Base-by-base conservation (phyloP, 2,329 filamentous ascomycete species). In the Lachnum nothofagi region DNA sequence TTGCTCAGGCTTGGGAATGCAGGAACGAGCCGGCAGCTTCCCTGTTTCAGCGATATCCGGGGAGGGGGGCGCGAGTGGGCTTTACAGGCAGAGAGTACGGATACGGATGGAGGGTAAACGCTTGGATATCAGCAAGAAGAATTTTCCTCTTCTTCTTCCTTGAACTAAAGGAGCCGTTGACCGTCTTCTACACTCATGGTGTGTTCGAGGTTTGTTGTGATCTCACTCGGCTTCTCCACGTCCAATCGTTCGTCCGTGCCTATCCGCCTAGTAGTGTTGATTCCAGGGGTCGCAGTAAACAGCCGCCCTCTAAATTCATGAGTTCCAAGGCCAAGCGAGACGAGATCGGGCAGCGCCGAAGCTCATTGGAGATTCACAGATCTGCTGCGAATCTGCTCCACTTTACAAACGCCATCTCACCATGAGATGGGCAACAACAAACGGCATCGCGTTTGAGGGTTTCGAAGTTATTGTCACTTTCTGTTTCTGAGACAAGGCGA, bases 41-140 rank as follows among this genome's bases (percentile, higher is more conserved):
- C 35, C 34, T 49, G 60, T 60, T 62, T 63, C 57, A 61, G 34
- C n/a, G 52, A 42, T 60, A 58, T 60, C 56, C 48, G 56, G 60
- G 62, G 62, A 59, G 58, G 52, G 58, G 51, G 44, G 53, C 54
- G 52, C 52, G 50, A 60, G 48, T 57, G 56, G 56, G 27, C 12
- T 24, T 20, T 20, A 29, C n/a, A n/a, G 35, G 22, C 34, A 48
- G 49, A 41, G 17, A 44, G 44, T 27, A 10, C 33, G 33, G 17
- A 43, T 35, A 27, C 34, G 46, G 44, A 35, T 38, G 40, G 40
- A 27, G 41, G n/a, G 38, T 29, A 39, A n/a, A 23, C 12, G 29
- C 16, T 31, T 24, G 31, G 19, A 37, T n/a, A 45, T 19, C 9
- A 38, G 37, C 12, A 23, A 39, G 10, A 19, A 29, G 25, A 23